These are phyloP conservation scores for Graphium sp. DNA, from an alignment of 2,329 filamentous ascomycete genomes.

Conservation along the genomic window DNA sequence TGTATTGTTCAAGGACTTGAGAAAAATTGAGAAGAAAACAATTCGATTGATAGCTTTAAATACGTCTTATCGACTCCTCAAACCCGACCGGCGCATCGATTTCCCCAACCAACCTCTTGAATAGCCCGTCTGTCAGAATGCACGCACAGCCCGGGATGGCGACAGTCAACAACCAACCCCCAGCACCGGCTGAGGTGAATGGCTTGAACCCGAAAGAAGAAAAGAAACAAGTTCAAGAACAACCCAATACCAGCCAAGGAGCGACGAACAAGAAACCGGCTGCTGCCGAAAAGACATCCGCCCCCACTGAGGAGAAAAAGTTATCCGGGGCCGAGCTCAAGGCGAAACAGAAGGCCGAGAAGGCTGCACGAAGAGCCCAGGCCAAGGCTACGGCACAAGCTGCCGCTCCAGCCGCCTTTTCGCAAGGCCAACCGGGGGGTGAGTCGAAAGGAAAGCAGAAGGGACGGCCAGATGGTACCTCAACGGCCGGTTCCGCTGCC, in stretches of 20 bases:
- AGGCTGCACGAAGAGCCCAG: conserved; percentile 67
- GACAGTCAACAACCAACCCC: conserved; percentile 2
- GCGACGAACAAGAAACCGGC: neutral
- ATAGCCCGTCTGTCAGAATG: neutral
- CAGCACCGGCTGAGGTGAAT: neutral
- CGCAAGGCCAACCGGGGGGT: conserved; percentile 24
- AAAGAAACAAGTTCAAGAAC: neutral
- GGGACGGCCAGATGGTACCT: conserved; percentile 10
- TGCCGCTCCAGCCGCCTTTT: conserved; percentile 17
- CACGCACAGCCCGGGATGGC: conserved; percentile 1
- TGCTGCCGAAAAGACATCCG: neutral
- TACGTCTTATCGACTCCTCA: neutral
- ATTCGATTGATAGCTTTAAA: neutral
- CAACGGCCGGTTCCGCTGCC: conserved; percentile 10
- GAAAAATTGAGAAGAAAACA: neutral
- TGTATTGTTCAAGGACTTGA: neutral
- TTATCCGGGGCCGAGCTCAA: conserved; percentile 68
- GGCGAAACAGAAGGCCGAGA: conserved; percentile 79
- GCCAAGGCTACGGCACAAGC: conserved; percentile 39
- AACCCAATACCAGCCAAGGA: conserved; percentile 1
- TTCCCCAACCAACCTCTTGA: neutral
- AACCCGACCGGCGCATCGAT: neutral
- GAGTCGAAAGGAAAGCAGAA: conserved; percentile 31
- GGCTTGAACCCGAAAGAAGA: neutral
- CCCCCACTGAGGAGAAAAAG: conserved; percentile 27